Evolutionary conservation across 2,329 filamentous ascomycete species (phyloP).

Genomic region (Alternaria brassicae): DNA sequence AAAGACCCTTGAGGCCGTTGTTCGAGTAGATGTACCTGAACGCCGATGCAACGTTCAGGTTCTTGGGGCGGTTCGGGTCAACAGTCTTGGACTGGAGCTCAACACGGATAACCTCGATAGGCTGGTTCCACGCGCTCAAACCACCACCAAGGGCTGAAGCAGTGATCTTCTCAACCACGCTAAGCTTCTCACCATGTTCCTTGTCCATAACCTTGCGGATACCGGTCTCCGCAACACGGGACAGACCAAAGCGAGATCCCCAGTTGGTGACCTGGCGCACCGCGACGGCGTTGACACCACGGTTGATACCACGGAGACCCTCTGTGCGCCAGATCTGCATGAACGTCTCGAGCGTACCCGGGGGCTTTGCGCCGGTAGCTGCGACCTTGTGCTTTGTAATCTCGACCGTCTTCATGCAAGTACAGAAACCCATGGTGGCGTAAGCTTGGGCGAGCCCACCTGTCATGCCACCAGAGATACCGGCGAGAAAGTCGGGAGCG

Average conservation of each 20-base stretch:
- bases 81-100: slow-evolving; percentile 99
- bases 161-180: slow-evolving; percentile 83
- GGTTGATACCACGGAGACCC: slow-evolving; percentile 95
- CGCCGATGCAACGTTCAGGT: slow-evolving; percentile 92
- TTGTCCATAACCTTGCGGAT: slow-evolving; percentile 83
- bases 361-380: slow-evolving; percentile 79
- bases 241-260: slow-evolving; percentile 94
- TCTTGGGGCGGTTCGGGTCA: slow-evolving; percentile 97
- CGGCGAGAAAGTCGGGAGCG: slow-evolving; percentile 83
- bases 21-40: slow-evolving; percentile 85
- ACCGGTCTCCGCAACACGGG: slow-evolving; percentile 85
- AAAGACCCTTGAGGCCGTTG: slow-evolving; percentile 90
- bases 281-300: slow-evolving; percentile 96
- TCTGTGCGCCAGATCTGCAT: slow-evolving; percentile 96
- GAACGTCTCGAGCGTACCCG: slow-evolving; percentile 93
- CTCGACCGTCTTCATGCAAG: slow-evolving; percentile 99
- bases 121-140: slow-evolving; percentile 97
- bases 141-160: slow-evolving; percentile 90
- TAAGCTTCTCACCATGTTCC: slow-evolving; percentile 78
- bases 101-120: slow-evolving; percentile 98
- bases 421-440: slow-evolving; percentile 99
- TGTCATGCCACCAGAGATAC: slow-evolving; percentile 88
- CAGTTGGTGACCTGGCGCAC: slow-evolving; percentile 99
- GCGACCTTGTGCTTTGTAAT: slow-evolving; percentile 98
- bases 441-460: slow-evolving; percentile 98